These are phyloP conservation scores for Cystobasidium sp. DNA, from an alignment of 1,284 basidiomycete genomes.

Conservation along the genomic window DNA sequence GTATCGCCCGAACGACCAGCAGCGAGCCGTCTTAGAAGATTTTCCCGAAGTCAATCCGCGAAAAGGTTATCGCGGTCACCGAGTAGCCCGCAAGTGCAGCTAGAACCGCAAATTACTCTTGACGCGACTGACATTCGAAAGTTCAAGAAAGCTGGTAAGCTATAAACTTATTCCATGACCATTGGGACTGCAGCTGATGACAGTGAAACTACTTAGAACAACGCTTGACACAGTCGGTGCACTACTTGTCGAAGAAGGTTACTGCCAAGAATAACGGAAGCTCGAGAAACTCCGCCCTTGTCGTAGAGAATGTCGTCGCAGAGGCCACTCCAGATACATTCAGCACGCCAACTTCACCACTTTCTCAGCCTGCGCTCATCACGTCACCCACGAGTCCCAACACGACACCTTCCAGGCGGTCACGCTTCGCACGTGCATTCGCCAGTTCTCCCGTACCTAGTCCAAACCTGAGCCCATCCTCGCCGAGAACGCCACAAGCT, in stretches of 20 bases:
- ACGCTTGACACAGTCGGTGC: constrained; percentile 9
- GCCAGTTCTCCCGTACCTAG: neutral
- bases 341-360: constrained; percentile 1
- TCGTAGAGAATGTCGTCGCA: constrained; percentile 3
- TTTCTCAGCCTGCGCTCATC: neutral
- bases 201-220: neutral
- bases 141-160: constrained; percentile 22
- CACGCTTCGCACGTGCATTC: constrained; percentile 19
- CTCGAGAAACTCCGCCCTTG: neutral
- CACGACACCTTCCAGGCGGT: constrained; percentile 17
- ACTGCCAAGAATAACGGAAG: neutral
- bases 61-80: constrained; percentile 1
- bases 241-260: constrained; percentile 4
- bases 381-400: neutral
- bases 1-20: neutral
- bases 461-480: constrained; percentile 6
- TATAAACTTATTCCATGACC: too few species aligned
- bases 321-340: neutral
- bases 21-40: constrained; percentile 1
- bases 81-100: neutral
- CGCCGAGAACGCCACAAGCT: neutral
- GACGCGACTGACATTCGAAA: constrained; percentile 12
- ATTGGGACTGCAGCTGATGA: neutral
- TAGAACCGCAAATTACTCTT: neutral
- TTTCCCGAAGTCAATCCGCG: neutral